phyloP scores from a whole-genome alignment of 2,329 filamentous ascomycete species.

The Ceratocystis smalleyi region DNA sequence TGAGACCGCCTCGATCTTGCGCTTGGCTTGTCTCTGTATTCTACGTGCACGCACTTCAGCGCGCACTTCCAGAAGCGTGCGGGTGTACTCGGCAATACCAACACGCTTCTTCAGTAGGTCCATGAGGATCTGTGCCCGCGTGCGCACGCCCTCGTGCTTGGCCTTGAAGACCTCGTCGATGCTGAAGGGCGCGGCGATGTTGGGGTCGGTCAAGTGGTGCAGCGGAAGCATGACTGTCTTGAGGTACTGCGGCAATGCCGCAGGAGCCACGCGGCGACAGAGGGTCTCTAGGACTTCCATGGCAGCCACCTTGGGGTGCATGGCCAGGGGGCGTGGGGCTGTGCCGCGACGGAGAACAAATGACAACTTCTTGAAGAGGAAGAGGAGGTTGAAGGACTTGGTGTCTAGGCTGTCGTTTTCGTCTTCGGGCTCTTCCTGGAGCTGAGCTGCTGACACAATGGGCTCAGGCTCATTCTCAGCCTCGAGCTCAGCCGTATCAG shows the following conservation, averaged over 20 bases:
- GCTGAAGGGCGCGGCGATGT: conserved; percentile 55
- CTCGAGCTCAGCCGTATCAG: conserved; percentile 16
- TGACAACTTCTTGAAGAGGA: conserved; percentile 64
- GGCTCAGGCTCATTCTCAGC: conserved; percentile 31
- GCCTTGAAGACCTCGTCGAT: conserved; percentile 54
- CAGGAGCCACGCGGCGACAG: conserved; percentile 41
- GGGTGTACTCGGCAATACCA: conserved; percentile 66
- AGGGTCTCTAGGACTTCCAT: conserved; percentile 61
- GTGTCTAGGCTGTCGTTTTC: conserved; percentile 13
- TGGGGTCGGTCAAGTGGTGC: conserved; percentile 69
- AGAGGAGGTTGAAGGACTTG: conserved; percentile 38
- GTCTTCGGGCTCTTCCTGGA: conserved; percentile 11
- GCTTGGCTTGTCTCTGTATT: conserved; percentile 62
- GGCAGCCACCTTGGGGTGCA: conserved; percentile 60
- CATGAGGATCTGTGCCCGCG: conserved; percentile 61
- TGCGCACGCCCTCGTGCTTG: conserved; percentile 54
- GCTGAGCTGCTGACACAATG: not conserved
- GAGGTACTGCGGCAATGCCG: conserved; percentile 46
- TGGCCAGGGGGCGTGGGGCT: conserved; percentile 43
- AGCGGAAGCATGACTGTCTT: conserved; percentile 45
- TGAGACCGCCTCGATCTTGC: conserved; percentile 73
- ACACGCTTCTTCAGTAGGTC: conserved; percentile 71
- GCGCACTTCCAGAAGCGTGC: conserved; percentile 55
- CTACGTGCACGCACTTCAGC: conserved; percentile 56
- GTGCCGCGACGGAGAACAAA: conserved; percentile 65